Conservation (phyloP, 2,329 filamentous ascomycete genomes). For the Ophiostoma triangulosporum region DNA sequence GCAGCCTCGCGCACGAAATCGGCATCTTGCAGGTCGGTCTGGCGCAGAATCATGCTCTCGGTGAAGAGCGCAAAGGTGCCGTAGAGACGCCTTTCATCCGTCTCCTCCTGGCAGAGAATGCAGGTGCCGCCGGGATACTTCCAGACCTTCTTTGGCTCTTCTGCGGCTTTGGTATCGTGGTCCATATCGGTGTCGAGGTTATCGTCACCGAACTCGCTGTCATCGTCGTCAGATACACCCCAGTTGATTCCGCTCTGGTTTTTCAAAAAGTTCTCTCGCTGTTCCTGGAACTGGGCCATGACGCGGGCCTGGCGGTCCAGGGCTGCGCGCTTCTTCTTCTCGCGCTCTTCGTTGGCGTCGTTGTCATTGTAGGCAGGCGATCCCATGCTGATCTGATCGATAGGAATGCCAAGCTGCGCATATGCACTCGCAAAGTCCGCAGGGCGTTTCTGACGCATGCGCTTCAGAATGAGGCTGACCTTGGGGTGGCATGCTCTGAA, state of each 20-base stretch:
- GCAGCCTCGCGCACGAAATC: constrained; percentile 77
- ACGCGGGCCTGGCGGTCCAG: constrained; percentile 80
- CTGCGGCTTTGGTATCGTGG: constrained; percentile 33
- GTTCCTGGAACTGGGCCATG: constrained; percentile 96
- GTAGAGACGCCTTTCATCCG: constrained; percentile 75
- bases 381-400: constrained; percentile 67
- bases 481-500: constrained; percentile 77
- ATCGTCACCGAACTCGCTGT: constrained; percentile 19
- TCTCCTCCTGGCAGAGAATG: constrained; percentile 93
- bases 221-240: constrained; percentile 61
- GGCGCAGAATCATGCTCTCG: constrained; percentile 72
- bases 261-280: constrained; percentile 88
- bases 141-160: constrained; percentile 57
- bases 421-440: constrained; percentile 58
- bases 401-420: constrained; percentile 46
- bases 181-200: neutral
- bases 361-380: constrained; percentile 58
- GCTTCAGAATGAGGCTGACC: constrained; percentile 67
- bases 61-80: constrained; percentile 86
- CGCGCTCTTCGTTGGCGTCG: constrained; percentile 53
- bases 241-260: constrained; percentile 80
- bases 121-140: constrained; percentile 89
- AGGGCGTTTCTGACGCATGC: constrained; percentile 73
- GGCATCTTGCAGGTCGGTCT: constrained; percentile 69
- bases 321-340: constrained; percentile 81